Evolutionary conservation across 2,329 filamentous ascomycete species (phyloP).

Genomic region (Escovopsis sp.): DNA sequence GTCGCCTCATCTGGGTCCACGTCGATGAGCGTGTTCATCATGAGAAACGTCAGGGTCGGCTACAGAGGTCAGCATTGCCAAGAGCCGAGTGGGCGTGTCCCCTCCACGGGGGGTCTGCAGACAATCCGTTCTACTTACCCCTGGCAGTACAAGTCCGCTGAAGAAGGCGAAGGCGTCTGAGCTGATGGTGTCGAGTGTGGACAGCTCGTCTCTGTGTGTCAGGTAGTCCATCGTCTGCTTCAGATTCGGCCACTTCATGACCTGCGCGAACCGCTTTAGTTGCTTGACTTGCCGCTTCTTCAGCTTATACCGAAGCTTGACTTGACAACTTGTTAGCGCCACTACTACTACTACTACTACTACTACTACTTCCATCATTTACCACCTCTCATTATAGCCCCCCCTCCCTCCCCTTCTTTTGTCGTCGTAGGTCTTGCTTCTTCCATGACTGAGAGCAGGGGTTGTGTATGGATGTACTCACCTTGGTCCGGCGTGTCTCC

Average conservation of each 20-base stretch:
- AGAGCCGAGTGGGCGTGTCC: too few relatives aligned
- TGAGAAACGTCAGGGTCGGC: constrained; percentile 54
- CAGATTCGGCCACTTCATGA: constrained; percentile 67
- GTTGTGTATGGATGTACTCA: constrained; percentile 16
- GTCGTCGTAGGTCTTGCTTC: neutral
- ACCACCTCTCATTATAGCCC: too few relatives aligned
- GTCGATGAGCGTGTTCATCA: constrained; percentile 67
- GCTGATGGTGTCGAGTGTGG: constrained; percentile 43
- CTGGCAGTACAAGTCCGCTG: constrained; percentile 57
- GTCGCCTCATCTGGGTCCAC: constrained; percentile 55
- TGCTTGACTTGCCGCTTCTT: constrained; percentile 56
- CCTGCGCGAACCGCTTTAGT: constrained; percentile 52
- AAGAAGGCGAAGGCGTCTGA: constrained; percentile 68
- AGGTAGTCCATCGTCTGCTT: constrained; percentile 47
- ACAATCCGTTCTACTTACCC: constrained; percentile 31
- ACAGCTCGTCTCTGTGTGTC: constrained; percentile 43
- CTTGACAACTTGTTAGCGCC: too few relatives aligned
- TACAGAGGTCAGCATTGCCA: constrained; percentile 14
- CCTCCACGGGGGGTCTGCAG: too few relatives aligned
- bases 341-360: too few relatives aligned
- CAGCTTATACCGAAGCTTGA: constrained; percentile 48
- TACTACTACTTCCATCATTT: too few relatives aligned
- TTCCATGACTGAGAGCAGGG: neutral
- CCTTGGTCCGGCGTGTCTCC: constrained; percentile 37
- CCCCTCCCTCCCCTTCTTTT: neutral